Conservation (phyloP, 129 eudicot species). For the Artemisia argyi region DNA sequence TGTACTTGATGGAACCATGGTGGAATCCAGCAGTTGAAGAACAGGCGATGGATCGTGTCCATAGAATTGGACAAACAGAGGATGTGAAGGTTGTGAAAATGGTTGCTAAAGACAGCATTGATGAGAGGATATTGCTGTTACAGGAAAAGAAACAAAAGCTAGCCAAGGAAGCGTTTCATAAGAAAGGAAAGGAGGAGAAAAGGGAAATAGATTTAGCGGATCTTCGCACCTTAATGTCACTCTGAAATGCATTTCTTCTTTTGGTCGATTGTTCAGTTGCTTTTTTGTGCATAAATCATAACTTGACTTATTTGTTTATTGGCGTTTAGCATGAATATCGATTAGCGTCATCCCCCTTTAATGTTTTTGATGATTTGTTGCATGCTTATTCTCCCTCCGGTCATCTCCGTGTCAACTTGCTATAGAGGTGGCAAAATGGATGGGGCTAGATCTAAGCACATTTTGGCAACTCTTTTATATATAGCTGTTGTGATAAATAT, state of each 20-base stretch:
- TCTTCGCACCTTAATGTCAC: slow-evolving; percentile 68
- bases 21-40: slow-evolving; percentile 97
- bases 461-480: no score
- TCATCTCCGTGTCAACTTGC: no score
- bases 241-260: slow-evolving; percentile 31
- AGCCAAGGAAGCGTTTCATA: slow-evolving; percentile 66
- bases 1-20: slow-evolving; percentile 96
- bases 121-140: slow-evolving; percentile 67
- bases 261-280: neutral
- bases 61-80: slow-evolving; percentile 78
- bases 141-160: slow-evolving; percentile 72
- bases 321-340: no score
- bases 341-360: no score
- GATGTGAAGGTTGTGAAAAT: slow-evolving; percentile 79
- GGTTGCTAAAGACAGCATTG: slow-evolving; percentile 75
- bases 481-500: no score
- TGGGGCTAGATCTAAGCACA: no score
- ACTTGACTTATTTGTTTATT: no score
- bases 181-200: slow-evolving; percentile 50
- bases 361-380: no score
- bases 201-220: slow-evolving; percentile 60
- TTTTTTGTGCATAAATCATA: neutral
- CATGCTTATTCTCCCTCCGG: no score
- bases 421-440: no score
- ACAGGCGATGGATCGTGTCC: slow-evolving; percentile 95